phyloP scores from a whole-genome alignment of 2,329 filamentous ascomycete species.

The Sclerotinia spermophila region DNA sequence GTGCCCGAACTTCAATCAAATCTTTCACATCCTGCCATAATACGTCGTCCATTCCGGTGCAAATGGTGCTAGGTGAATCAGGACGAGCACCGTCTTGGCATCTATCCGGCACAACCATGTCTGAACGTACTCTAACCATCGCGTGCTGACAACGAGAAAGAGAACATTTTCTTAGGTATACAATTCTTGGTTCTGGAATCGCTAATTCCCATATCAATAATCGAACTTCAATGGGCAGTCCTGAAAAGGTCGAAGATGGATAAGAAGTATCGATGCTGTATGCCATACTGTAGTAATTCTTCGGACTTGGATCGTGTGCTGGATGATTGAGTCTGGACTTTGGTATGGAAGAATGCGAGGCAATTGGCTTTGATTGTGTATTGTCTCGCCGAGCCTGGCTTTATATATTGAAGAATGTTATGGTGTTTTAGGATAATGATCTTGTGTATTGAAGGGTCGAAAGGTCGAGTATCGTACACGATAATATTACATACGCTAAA shows the following conservation, averaged over 20 bases:
- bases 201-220: background rate
- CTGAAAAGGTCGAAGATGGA: background rate
- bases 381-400: background rate
- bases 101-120: background rate
- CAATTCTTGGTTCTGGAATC: background rate
- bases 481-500: background rate
- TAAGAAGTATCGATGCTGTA: background rate
- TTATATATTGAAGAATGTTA: background rate
- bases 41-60: background rate
- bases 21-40: background rate
- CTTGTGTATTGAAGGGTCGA: background rate
- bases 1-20: background rate
- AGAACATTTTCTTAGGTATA: background rate
- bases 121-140: constrained; percentile 7
- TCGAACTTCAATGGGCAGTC: background rate
- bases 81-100: background rate
- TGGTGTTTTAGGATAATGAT: background rate
- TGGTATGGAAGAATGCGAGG: background rate
- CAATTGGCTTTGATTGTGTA: background rate
- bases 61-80: background rate
- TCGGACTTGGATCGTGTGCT: background rate
- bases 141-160: background rate
- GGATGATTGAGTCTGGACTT: background rate
- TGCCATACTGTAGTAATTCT: background rate
- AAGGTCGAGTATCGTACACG: background rate